phyloP scores from a whole-genome alignment of 805 yeast genomes.

The Hemisphaericaspora nanyangensis region DNA sequence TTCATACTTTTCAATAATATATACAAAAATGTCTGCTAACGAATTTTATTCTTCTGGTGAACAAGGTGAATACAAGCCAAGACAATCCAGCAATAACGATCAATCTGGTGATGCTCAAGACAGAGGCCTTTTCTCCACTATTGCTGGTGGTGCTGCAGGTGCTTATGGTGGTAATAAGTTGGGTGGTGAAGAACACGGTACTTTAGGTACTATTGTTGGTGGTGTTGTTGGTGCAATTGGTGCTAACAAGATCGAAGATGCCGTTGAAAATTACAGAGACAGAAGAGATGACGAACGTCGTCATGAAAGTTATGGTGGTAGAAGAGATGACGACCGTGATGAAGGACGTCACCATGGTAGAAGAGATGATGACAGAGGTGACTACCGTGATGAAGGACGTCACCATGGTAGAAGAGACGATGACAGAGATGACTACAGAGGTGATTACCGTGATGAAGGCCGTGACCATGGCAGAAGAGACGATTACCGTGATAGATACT shows the following conservation, averaged over 20 bases:
- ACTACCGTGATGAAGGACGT: conserved; percentile 8
- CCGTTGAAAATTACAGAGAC: conserved; percentile 24
- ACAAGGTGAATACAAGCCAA: conserved; percentile 27
- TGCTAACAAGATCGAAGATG: conserved; percentile 48
- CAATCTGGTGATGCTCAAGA: conserved; percentile 13
- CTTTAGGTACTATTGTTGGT: conserved; percentile 47
- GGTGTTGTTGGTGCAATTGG: conserved; percentile 53
- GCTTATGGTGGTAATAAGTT: conserved; percentile 48
- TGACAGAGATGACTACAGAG: conserved; percentile 5
- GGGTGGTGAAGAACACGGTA: conserved; percentile 34
- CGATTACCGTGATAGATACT: background rate
- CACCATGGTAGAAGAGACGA: conserved; percentile 18
- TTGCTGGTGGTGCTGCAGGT: conserved; percentile 52
- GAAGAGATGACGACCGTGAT: conserved; percentile 5
- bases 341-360: conserved; percentile 4
- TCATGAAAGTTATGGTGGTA: conserved; percentile 10
- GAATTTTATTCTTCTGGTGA: conserved; percentile 48
- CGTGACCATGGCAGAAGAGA: conserved; percentile 9
- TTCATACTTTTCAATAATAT: too few relatives aligned
- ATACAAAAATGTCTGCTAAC: conserved; percentile 55
- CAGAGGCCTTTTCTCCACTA: conserved; percentile 40
- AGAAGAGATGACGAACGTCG: conserved; percentile 17
- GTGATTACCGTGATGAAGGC: conserved; percentile 8
- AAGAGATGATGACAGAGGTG: conserved; percentile 1
- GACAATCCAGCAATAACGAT: conserved; percentile 23